Evolutionary conservation across 1,139 yeast genomes (phyloP).

Genomic region (Arxiozyma slooffiae): DNA sequence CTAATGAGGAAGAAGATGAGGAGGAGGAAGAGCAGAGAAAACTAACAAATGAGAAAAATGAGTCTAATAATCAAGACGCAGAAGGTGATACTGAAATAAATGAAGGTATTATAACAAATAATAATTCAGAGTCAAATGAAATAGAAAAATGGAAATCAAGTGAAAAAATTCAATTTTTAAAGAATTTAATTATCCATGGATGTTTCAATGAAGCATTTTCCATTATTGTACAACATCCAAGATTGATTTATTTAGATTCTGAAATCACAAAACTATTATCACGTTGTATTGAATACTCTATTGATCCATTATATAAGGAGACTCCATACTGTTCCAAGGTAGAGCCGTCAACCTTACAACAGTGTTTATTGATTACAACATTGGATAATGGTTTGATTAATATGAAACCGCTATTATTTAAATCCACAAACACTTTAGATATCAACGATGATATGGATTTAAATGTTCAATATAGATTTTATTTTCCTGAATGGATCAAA

Average conservation of each 20-base stretch:
- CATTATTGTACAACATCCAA: slow-evolving; percentile 55
- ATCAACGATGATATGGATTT: slow-evolving; percentile 31
- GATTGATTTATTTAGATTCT: slow-evolving; percentile 46
- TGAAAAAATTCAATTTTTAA: slow-evolving; percentile 42
- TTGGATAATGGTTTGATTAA: slow-evolving; percentile 20
- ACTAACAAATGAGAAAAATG: slow-evolving; percentile 5
- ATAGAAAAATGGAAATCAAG: slow-evolving; percentile 11
- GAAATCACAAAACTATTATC: slow-evolving; percentile 42
- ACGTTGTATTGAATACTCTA: slow-evolving; percentile 41
- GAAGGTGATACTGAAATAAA: slow-evolving; percentile 10
- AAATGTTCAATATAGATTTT: slow-evolving; percentile 34
- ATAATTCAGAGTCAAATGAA: slow-evolving; percentile 1
- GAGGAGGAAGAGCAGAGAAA: slow-evolving; percentile 7
- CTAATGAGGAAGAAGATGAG: slow-evolving; percentile 51
- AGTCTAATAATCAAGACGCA: not conserved
- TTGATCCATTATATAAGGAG: slow-evolving; percentile 41
- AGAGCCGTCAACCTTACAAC: not conserved
- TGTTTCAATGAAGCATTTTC: slow-evolving; percentile 54
- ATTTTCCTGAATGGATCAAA: slow-evolving; percentile 44
- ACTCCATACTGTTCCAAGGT: slow-evolving; percentile 5
- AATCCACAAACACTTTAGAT: slow-evolving; percentile 30
- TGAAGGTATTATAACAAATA: slow-evolving; percentile 10
- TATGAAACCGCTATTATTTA: slow-evolving; percentile 20
- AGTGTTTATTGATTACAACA: slow-evolving; percentile 6
- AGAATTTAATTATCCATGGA: slow-evolving; percentile 51